Evolutionary conservation across 345 rosid genomes (phyloP).

Genomic region (Eucalyptus pauciflora): DNA sequence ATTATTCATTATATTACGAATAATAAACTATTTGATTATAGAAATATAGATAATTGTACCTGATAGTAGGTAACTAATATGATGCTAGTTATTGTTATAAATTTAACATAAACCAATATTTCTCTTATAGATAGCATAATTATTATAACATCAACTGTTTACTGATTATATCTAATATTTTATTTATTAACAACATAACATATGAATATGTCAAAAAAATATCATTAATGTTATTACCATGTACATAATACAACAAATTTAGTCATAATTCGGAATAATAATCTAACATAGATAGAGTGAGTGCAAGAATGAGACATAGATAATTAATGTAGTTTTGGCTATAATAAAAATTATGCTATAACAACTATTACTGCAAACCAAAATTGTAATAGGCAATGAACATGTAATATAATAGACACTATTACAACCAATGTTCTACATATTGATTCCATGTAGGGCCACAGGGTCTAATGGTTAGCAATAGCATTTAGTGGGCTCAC

Average conservation of each 20-base stretch:
- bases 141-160: not conserved
- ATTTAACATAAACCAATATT: not conserved
- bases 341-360: too few species aligned
- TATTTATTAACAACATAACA: not conserved
- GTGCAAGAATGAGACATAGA: not conserved
- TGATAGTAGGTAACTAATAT: not conserved
- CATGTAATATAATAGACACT: not conserved
- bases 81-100: not conserved
- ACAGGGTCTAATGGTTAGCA: not conserved
- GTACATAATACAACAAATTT: not conserved
- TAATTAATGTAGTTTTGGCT: not conserved
- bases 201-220: not conserved
- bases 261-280: not conserved
- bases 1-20: too few species aligned
- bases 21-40: too few species aligned
- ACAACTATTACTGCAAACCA: not conserved
- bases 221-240: not conserved
- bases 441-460: not conserved
- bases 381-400: not conserved
- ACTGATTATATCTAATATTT: not conserved
- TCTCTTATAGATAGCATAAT: not conserved
- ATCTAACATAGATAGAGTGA: not conserved
- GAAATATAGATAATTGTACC: too few species aligned
- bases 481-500: not conserved
- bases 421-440: not conserved